Evolutionary conservation across 2,329 filamentous ascomycete species (phyloP).

Genomic region (Eutypella sp.): DNA sequence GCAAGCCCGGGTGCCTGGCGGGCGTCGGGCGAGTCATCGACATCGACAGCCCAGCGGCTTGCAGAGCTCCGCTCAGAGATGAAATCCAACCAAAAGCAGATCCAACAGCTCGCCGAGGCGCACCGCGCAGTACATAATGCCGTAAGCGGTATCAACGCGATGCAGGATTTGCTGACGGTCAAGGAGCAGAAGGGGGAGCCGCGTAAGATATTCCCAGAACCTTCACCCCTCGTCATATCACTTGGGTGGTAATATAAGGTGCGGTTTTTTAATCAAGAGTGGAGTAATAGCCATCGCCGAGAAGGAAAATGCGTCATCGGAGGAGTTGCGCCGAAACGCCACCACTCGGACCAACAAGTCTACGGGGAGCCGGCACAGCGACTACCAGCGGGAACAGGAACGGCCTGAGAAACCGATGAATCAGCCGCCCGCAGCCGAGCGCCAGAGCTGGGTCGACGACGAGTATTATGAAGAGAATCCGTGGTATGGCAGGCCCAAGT

Average conservation of each 20-base stretch:
- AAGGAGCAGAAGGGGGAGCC: neutral
- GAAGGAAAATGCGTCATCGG: no score
- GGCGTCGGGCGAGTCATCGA: no score
- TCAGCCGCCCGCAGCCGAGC: slow-evolving; percentile 1
- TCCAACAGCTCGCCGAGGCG: slow-evolving; percentile 9
- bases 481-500: slow-evolving; percentile 14
- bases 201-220: neutral
- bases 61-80: slow-evolving; percentile 8
- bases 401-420: slow-evolving; percentile 3
- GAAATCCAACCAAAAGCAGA: slow-evolving; percentile 9
- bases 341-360: slow-evolving; percentile 5
- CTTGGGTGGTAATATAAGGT: neutral
- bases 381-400: slow-evolving; percentile 2
- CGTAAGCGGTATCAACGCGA: slow-evolving; percentile 6
- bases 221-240: neutral
- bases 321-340: neutral
- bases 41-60: slow-evolving; percentile 6
- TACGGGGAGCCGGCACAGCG: slow-evolving; percentile 2
- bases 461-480: slow-evolving; percentile 20
- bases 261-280: no score
- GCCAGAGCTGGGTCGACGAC: slow-evolving; percentile 15
- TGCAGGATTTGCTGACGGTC: slow-evolving; percentile 4
- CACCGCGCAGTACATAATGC: slow-evolving; percentile 9
- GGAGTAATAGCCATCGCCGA: neutral
- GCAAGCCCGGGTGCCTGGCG: no score